Evolutionary conservation across 1,139 yeast genomes (phyloP), one percentile per base, ranked within the genome.

Genomic region (Scheffersomyces cryptocercus): DNA sequence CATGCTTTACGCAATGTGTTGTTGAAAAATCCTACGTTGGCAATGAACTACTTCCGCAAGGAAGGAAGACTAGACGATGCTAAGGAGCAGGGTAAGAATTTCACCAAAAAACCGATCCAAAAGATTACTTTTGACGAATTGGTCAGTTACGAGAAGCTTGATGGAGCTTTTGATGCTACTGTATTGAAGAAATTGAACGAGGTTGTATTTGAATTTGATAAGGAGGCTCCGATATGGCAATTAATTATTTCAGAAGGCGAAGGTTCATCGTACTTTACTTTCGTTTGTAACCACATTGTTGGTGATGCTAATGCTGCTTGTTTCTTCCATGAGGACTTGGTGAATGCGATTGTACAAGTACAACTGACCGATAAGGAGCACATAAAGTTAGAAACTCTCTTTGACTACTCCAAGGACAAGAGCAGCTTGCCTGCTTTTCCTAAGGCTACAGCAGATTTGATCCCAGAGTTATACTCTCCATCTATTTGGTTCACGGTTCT

Each of bases 251-350:
- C 52, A 40, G 51, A 56, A 35, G 51, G 51, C 12, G 44, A 48
- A 11, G 50, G 44, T 4, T 47, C 35, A 5, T 59, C 54, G 36
- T 54, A 62, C 33, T 33, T 69, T 5, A 45, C 67, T 1, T 61
- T 65, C 28, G 54, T 53, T 13, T 62, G 64, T 43, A 70, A 70
- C 48, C 79, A 73, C 49, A 35, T 63, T 1, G 49, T 65, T 11
- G 61, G 61, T 31, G 77, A 73, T 51, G 79, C 77, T 3, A 56
- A 54, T n/a, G 54, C 73, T 2, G 72, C 62, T 1, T 52, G 56
- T 8, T 53, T 55, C 36, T 70, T 73, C 50, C 75, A 68, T 39
- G 49, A 55, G 11, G 67, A 67, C 28, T 58, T 72, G 42, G 44
- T 61, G 2, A 42, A 43, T 12, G 59, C 54, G 20, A 50, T 61